These are phyloP conservation scores for Candida adriatica DNA, from an alignment of 805 yeast species.

Conservation along the genomic window DNA sequence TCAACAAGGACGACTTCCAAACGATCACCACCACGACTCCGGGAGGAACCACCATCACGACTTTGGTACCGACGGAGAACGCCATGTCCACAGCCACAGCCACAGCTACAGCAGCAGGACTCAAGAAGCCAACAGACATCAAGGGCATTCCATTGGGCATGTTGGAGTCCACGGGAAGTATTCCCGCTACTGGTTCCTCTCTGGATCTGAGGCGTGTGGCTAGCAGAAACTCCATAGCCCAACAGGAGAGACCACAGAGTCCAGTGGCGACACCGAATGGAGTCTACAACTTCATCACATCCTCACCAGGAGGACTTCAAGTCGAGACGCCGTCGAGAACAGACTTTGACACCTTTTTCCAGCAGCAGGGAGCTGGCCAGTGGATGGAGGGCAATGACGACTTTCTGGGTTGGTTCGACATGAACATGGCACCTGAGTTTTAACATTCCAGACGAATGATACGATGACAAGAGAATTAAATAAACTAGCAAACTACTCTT, in stretches of 20 bases:
- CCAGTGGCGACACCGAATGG: slow-evolving; percentile 1
- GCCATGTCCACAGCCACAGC: slow-evolving; percentile 60
- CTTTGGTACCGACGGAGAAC: slow-evolving; percentile 78
- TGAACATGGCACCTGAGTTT: slow-evolving; percentile 62
- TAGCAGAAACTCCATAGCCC: slow-evolving; percentile 11
- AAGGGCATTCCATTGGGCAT: slow-evolving; percentile 64
- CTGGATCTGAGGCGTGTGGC: slow-evolving; percentile 16
- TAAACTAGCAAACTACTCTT: slow-evolving; percentile 10
- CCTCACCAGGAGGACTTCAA: no score
- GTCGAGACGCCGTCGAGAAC: slow-evolving; percentile 18
- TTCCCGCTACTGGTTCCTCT: slow-evolving; percentile 20
- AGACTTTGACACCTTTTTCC: slow-evolving; percentile 55
- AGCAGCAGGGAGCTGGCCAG: slow-evolving; percentile 70
- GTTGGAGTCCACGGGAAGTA: slow-evolving; percentile 77
- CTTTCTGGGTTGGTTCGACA: slow-evolving; percentile 90
- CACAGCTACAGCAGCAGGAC: slow-evolving; percentile 49
- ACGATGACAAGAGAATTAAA: slow-evolving; percentile 1
- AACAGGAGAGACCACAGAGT: slow-evolving; percentile 4
- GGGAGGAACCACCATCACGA: slow-evolving; percentile 86
- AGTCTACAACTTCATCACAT: slow-evolving; percentile 14
- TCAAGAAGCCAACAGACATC: slow-evolving; percentile 48
- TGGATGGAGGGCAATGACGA: slow-evolving; percentile 89
- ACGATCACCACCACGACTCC: slow-evolving; percentile 84
- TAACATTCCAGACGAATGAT: slow-evolving; percentile 15
- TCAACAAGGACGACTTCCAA: slow-evolving; percentile 81